phyloP scores from a whole-genome alignment of 768 basidiomycete genomes.

The Xerocomellus dryophilus region DNA sequence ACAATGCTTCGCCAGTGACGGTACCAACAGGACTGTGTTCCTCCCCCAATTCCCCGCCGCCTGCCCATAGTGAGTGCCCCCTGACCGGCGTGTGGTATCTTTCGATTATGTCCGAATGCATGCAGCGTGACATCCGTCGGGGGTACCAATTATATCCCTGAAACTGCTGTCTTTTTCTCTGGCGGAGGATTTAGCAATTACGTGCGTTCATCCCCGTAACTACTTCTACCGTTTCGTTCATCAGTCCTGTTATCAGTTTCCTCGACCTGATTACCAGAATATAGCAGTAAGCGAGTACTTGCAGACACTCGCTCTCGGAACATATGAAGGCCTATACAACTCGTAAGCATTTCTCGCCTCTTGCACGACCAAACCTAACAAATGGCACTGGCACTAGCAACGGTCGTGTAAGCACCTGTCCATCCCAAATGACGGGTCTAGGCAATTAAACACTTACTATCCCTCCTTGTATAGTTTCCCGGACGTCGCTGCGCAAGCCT shows the following conservation, averaged over 20 bases:
- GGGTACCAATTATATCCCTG: conserved; percentile 58
- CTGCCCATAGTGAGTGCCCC: conserved; percentile 48
- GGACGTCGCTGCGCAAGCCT: conserved; percentile 63
- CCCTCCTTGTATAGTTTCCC: conserved; percentile 37
- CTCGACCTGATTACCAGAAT: conserved; percentile 53
- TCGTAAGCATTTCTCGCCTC: conserved; percentile 34
- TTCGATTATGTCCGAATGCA: not conserved
- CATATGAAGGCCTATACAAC: conserved; percentile 61
- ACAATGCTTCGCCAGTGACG: conserved; percentile 58
- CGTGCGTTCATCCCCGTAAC: conserved; percentile 32
- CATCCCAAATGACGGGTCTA: no score
- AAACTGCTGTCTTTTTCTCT: conserved; percentile 58
- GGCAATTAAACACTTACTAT: not conserved
- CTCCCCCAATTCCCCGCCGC: conserved; percentile 58
- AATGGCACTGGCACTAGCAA: conserved; percentile 30
- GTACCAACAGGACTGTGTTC: conserved; percentile 52
- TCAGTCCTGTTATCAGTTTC: conserved; percentile 37
- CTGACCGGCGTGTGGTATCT: not conserved
- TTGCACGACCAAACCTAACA: not conserved
- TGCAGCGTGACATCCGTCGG: conserved; percentile 70
- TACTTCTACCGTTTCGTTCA: conserved; percentile 2
- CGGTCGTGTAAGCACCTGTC: conserved; percentile 47
- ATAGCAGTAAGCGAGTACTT: conserved; percentile 44
- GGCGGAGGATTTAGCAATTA: conserved; percentile 75
- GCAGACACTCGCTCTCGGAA: conserved; percentile 41